phyloP scores from a whole-genome alignment of 2,329 filamentous ascomycete genomes.

The Colletotrichum destructivum region DNA sequence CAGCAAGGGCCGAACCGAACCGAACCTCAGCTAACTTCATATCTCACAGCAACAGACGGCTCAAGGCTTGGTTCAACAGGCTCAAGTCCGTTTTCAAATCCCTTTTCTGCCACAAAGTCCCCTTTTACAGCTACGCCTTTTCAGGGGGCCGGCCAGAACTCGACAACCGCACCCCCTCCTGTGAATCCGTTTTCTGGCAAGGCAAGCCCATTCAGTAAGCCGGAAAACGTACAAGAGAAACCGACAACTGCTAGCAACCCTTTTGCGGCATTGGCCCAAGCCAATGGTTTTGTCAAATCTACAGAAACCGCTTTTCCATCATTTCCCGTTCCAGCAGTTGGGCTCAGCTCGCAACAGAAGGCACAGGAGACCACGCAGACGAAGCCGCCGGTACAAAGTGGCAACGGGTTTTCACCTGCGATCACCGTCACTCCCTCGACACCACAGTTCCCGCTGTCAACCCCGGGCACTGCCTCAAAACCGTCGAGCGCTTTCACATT shows the following conservation, averaged over 20 bases:
- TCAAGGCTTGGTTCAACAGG: background rate
- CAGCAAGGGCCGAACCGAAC: background rate
- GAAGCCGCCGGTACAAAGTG: constrained; percentile 10
- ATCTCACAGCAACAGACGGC: constrained; percentile 26
- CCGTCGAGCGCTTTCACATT: constrained; percentile 21
- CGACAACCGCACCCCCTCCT: constrained; percentile 15
- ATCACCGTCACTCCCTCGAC: constrained; percentile 41
- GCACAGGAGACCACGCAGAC: constrained; percentile 18
- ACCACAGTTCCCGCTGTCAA: constrained; percentile 33
- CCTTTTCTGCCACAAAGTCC: constrained; percentile 20
- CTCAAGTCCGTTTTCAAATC: constrained; percentile 24
- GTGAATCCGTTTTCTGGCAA: constrained; percentile 33
- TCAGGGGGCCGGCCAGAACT: background rate
- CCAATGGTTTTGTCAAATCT: constrained; percentile 17
- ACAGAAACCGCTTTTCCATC: background rate
- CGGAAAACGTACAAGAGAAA: constrained; percentile 5
- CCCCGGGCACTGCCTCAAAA: constrained; percentile 4
- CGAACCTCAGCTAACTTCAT: constrained; percentile 32
- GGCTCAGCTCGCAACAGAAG: constrained; percentile 21
- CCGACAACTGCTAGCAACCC: constrained; percentile 20
- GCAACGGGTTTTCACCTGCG: constrained; percentile 15
- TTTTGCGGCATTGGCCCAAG: constrained; percentile 11
- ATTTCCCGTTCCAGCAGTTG: constrained; percentile 19
- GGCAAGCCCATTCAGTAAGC: constrained; percentile 21
- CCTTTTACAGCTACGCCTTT: background rate